These are phyloP conservation scores for Trichoderma koningiopsis DNA, from an alignment of 2,329 filamentous ascomycete species.

Conservation along the genomic window DNA sequence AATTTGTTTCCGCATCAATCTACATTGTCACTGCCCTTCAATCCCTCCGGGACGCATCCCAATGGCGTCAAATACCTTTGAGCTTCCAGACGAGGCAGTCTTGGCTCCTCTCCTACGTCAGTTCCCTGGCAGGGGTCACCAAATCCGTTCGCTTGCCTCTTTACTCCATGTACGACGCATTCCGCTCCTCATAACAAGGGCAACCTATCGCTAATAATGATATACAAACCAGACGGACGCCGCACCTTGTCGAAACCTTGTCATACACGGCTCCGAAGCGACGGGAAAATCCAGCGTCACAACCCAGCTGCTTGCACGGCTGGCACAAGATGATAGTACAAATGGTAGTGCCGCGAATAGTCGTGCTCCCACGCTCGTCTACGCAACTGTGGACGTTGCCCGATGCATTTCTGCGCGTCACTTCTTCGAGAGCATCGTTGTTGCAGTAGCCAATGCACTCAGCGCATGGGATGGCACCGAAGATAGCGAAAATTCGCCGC, in stretches of 20 bases:
- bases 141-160: slow-evolving; percentile 60
- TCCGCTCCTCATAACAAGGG: background rate
- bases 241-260: slow-evolving; percentile 72
- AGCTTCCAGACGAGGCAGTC: slow-evolving; percentile 55
- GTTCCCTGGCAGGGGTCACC: slow-evolving; percentile 60
- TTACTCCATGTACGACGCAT: slow-evolving; percentile 51
- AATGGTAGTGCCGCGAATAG: slow-evolving; percentile 16
- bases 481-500: slow-evolving; percentile 36
- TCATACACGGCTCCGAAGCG: slow-evolving; percentile 81
- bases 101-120: slow-evolving; percentile 48
- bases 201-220: background rate
- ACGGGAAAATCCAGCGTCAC: slow-evolving; percentile 82
- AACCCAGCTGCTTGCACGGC: slow-evolving; percentile 45
- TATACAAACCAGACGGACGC: slow-evolving; percentile 54
- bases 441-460: slow-evolving; percentile 58
- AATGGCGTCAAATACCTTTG: slow-evolving; percentile 42
- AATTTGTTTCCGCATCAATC: background rate
- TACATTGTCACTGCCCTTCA: background rate
- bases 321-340: slow-evolving; percentile 30
- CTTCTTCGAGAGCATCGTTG: slow-evolving; percentile 71
- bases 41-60: background rate
- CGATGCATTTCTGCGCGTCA: slow-evolving; percentile 81
- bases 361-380: slow-evolving; percentile 44
- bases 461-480: slow-evolving; percentile 30
- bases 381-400: slow-evolving; percentile 66